Base-by-base conservation (phyloP, 306 rosid genomes). In the Vigna trinervia region DNA sequence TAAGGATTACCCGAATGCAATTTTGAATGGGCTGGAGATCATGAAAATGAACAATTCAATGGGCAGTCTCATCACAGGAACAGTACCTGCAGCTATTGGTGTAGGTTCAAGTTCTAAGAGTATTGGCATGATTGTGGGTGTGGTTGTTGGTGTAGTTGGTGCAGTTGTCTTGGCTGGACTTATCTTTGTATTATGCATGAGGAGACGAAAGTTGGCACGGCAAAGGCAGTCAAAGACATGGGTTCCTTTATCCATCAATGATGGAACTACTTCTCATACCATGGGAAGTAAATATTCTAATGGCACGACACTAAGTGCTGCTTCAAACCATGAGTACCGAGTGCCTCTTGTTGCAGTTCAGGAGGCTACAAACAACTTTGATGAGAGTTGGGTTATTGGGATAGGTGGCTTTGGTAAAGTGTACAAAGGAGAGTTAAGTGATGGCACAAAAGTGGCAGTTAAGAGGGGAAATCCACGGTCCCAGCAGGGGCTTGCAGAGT, bases 21-120 rank as follows among this genome's bases (percentile, higher is more conserved):
- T 94, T 81, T 74, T 94, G 62, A 94, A 94, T 89, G 98, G 97
- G 54, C 81, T 94, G 77, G 98, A 94, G 93, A 87, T 94, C 63
- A 81, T 94, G 95, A 94, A 94, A 86, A 82, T 94, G 87, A 94
- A 84, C 87, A 89, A 90, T 70, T 86, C 98, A 34, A 64, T 23
- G 72, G 92, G 97, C 54, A 86, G 94, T 78, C 91, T 90, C 34
- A 70, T 89, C 74, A 80, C 56, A 36, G 84, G 34, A 10, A 23
- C 63, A 28, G 78, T 73, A 34, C 38, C 80, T 60, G 67, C n/a
- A 52, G 73, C 38, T 72, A 61, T 7, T 68, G 5, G 39, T 80
- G 52, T 84, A 36, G 69, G 59, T 73, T 84, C 97, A 12, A 85
- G 75, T 76, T 85, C 94, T 20, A 90, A 85, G 63, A 86, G 87